Conservation (phyloP, 106 monocot genomes). For the Chionographis japonica region DNA sequence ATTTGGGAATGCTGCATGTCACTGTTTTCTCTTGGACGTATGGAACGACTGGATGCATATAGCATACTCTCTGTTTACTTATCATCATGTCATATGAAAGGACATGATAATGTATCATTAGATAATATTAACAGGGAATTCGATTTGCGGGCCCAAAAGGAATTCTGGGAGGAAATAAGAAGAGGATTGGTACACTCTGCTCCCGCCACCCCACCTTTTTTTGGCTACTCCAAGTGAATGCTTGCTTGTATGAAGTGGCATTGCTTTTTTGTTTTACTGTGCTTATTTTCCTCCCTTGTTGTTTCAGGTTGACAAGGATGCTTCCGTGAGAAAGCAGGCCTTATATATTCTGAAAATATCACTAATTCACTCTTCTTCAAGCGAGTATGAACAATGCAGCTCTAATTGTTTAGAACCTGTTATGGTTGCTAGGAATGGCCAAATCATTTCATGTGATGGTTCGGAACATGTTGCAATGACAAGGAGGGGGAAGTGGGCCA, state of each 20-base stretch:
- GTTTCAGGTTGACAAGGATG: slow-evolving; percentile 70
- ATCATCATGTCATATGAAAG: slow-evolving; percentile 15
- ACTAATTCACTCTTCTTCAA: slow-evolving; percentile 17
- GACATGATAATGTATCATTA: not conserved
- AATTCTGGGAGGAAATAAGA: slow-evolving; percentile 74
- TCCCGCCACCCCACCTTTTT: not conserved
- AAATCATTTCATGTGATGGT: slow-evolving; percentile 2
- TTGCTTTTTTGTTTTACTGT: not conserved
- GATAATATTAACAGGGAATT: slow-evolving; percentile 17
- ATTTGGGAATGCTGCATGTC: slow-evolving; percentile 57
- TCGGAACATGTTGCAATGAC: slow-evolving; percentile 24
- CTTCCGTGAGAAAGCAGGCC: slow-evolving; percentile 63
- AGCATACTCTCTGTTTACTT: slow-evolving; percentile 49
- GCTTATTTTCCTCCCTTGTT: not conserved
- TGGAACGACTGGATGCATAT: slow-evolving; percentile 74
- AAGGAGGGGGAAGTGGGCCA: slow-evolving; percentile 73
- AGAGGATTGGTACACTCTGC: slow-evolving; percentile 57
- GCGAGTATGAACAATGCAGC: not conserved
- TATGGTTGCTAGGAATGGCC: slow-evolving; percentile 1
- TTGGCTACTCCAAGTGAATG: not conserved
- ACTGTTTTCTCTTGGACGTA: slow-evolving; percentile 53
- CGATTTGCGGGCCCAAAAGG: slow-evolving; percentile 34
- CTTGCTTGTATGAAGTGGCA: not conserved
- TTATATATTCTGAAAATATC: slow-evolving; percentile 68
- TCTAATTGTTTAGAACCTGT: not conserved